These are phyloP conservation scores for Cymbidium sinense DNA, from an alignment of 106 monocot species.

Conservation along the genomic window DNA sequence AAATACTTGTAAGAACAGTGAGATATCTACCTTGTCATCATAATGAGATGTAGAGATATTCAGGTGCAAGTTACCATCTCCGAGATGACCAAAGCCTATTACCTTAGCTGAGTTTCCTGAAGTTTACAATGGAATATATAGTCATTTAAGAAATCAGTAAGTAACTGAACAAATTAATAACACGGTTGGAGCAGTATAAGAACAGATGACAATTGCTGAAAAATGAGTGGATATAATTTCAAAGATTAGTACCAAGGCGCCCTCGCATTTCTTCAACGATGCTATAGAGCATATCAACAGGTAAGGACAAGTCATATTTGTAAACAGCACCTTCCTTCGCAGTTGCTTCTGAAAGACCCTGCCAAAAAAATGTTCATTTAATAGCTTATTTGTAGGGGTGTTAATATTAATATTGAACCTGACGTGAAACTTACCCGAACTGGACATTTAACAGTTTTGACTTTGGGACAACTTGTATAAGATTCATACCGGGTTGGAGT, in stretches of 20 bases:
- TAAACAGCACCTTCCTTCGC: constrained; percentile 80
- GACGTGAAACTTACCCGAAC: too few species aligned
- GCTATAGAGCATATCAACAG: constrained; percentile 67
- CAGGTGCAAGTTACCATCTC: constrained; percentile 92
- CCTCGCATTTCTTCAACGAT: constrained; percentile 85
- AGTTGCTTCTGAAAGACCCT: constrained; percentile 92
- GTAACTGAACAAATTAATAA: not conserved
- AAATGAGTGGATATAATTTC: not conserved
- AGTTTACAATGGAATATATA: not conserved
- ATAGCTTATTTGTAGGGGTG: not conserved
- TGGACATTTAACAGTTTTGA: too few species aligned
- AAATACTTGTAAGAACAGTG: not conserved
- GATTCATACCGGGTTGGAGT: too few species aligned
- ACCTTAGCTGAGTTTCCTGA: constrained; percentile 65
- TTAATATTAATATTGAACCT: too few species aligned
- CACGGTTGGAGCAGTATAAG: not conserved
- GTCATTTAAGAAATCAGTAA: not conserved
- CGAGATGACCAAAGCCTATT: constrained; percentile 90
- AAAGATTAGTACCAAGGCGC: constrained; percentile 46
- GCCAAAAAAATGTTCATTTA: constrained; percentile 1
- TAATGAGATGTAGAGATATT: constrained; percentile 63
- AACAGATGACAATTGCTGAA: not conserved
- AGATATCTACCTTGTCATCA: constrained; percentile 53
- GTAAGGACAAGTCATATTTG: constrained; percentile 96
- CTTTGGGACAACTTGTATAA: too few species aligned